phyloP scores from a whole-genome alignment of 2,329 filamentous ascomycete species.

The Colletotrichum simmondsii region DNA sequence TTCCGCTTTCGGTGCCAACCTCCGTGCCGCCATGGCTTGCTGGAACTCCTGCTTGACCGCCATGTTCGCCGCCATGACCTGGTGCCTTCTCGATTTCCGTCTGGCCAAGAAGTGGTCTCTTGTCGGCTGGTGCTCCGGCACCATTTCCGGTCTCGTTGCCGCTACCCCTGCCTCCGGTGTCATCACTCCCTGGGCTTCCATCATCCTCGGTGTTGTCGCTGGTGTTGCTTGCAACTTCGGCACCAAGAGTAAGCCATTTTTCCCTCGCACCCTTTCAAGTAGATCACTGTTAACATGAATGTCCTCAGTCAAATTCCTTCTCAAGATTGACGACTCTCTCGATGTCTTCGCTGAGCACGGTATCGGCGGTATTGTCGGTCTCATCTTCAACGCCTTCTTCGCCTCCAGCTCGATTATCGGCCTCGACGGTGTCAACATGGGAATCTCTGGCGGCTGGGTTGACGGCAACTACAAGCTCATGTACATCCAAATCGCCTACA shows the following conservation, averaged over 20 bases:
- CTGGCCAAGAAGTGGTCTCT: constrained; percentile 93
- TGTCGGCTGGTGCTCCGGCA: constrained; percentile 79
- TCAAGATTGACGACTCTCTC: constrained; percentile 76
- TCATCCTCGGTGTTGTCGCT: constrained; percentile 74
- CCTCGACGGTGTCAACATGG: constrained; percentile 81
- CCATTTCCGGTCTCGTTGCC: constrained; percentile 77
- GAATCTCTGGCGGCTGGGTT: constrained; percentile 75
- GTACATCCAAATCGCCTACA: constrained; percentile 84
- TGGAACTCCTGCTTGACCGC: constrained; percentile 97
- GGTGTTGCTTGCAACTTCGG: constrained; percentile 75
- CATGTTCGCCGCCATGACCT: constrained; percentile 91
- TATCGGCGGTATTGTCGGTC: constrained; percentile 75
- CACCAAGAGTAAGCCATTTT: constrained; percentile 62
- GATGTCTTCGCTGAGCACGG: constrained; percentile 80
- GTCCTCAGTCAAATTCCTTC: constrained; percentile 65
- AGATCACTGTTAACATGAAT: neutral
- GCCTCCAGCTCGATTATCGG: constrained; percentile 77
- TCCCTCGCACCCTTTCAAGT: too few species aligned
- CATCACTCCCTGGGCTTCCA: constrained; percentile 74
- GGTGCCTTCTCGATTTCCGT: constrained; percentile 96
- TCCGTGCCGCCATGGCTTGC: constrained; percentile 94
- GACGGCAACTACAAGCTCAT: constrained; percentile 80
- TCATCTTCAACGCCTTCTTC: constrained; percentile 80
- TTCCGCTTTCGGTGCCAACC: constrained; percentile 91
- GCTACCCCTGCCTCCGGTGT: constrained; percentile 77